Evolutionary conservation across 345 rosid genomes (phyloP).

Genomic region (Citrus sinensis): DNA sequence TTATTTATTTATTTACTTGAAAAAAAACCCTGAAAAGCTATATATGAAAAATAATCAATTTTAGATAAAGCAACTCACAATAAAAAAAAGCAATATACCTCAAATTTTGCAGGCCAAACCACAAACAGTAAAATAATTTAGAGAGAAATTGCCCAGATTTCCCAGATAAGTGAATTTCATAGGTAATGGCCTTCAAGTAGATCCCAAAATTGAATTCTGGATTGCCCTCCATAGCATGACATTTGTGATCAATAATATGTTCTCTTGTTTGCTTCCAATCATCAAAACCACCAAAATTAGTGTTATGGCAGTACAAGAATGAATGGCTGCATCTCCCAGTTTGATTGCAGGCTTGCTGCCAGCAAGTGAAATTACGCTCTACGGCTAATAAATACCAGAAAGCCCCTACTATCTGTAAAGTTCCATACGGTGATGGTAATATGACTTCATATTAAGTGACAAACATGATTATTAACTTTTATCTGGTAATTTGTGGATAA

Average conservation of each 20-base stretch:
- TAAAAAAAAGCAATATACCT: conserved; percentile 37
- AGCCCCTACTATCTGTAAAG: conserved; percentile 68
- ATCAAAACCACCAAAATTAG: conserved; percentile 34
- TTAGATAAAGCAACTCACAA: neutral
- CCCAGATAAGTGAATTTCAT: conserved; percentile 50
- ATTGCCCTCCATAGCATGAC: conserved; percentile 30
- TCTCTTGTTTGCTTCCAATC: conserved; percentile 52
- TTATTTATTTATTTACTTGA: neutral
- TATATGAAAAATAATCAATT: neutral
- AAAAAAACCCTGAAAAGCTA: neutral
- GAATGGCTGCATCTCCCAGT: conserved; percentile 36
- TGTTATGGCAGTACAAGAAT: conserved; percentile 72
- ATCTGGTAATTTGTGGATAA: no score
- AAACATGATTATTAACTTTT: neutral
- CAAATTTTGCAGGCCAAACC: conserved; percentile 95
- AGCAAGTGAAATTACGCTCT: conserved; percentile 73
- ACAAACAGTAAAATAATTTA: conserved; percentile 73
- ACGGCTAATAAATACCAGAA: conserved; percentile 81
- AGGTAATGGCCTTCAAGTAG: conserved; percentile 61
- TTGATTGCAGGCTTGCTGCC: conserved; percentile 52
- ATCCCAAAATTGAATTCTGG: conserved; percentile 62
- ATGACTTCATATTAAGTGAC: neutral
- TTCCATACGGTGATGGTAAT: conserved; percentile 7
- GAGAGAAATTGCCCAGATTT: conserved; percentile 42
- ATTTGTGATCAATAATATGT: conserved; percentile 35